A percentile compares a stretch with the other conserved stretches of the same genome.
phyloP scores from a whole-genome alignment of 352 stramenopile genomes.

The Globisporangium barbulae region DNA sequence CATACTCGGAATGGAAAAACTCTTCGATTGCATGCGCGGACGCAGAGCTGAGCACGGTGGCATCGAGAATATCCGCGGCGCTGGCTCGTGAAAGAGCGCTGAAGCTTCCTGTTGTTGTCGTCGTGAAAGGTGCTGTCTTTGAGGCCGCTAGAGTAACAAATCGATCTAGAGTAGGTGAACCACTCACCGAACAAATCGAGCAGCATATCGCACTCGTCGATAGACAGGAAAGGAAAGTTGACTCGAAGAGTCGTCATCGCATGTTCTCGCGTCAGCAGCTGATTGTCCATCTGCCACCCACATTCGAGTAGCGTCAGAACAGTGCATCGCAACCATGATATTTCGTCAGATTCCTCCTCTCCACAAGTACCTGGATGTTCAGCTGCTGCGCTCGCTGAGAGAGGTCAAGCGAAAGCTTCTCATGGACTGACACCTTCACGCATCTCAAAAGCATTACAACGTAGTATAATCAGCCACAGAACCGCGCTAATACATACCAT shows the following conservation, averaged over 20 bases:
- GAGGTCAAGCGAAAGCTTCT: conserved; percentile 48
- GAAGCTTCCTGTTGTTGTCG: conserved; percentile 38
- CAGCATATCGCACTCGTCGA: conserved; percentile 74
- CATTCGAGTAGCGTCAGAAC: neutral
- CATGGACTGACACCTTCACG: conserved; percentile 45
- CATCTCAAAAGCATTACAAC: neutral
- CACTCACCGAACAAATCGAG: conserved; percentile 68
- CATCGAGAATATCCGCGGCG: conserved; percentile 51
- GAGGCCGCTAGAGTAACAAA: neutral
- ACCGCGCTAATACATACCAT: conserved; percentile 32
- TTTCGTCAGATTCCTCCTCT: neutral
- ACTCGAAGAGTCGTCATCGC: conserved; percentile 35
- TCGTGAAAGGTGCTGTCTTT: neutral
- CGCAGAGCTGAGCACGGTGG: conserved; percentile 55
- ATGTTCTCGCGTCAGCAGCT: conserved; percentile 46
- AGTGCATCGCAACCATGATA: neutral
- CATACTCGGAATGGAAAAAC: conserved; percentile 71
- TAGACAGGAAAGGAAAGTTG: conserved; percentile 60
- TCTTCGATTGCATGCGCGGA: conserved; percentile 62
- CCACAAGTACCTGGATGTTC: conserved; percentile 29
- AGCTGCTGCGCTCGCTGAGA: conserved; percentile 42
- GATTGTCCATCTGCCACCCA: conserved; percentile 32
- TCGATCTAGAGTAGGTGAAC: neutral
- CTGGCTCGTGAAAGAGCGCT: conserved; percentile 41
- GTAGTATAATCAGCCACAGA: too few species aligned